Evolutionary conservation across 2,329 filamentous ascomycete species (phyloP).

Genomic region (Parastagonospora avenae): DNA sequence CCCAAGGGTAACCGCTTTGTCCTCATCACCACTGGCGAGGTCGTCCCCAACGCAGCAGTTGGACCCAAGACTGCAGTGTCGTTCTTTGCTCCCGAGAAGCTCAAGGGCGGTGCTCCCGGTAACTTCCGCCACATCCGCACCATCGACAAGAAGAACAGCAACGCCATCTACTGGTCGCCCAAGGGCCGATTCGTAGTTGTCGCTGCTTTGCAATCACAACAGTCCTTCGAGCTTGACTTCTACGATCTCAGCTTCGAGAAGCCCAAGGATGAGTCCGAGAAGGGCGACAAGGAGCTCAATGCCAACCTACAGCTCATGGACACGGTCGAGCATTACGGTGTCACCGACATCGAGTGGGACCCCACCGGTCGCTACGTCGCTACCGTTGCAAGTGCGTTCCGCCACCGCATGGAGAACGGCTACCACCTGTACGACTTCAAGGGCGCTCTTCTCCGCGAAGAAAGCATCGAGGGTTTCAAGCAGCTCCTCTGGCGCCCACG

Average conservation of each 20-base stretch:
- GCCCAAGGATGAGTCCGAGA: slow-evolving; percentile 78
- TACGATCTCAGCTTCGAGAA: slow-evolving; percentile 94
- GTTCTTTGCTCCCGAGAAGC: slow-evolving; percentile 97
- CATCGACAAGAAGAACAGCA: slow-evolving; percentile 98
- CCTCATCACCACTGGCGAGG: slow-evolving; percentile 92
- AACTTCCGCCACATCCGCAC: slow-evolving; percentile 98
- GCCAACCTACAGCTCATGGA: slow-evolving; percentile 96
- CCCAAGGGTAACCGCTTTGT: slow-evolving; percentile 97
- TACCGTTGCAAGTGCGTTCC: slow-evolving; percentile 93
- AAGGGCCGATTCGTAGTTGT: slow-evolving; percentile 94
- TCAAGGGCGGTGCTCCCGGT: slow-evolving; percentile 78
- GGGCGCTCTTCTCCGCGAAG: slow-evolving; percentile 85
- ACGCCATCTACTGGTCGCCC: slow-evolving; percentile 98
- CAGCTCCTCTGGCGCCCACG: slow-evolving; percentile 95
- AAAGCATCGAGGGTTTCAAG: slow-evolving; percentile 96
- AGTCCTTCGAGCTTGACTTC: slow-evolving; percentile 96
- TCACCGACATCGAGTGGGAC: slow-evolving; percentile 98
- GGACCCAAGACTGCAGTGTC: slow-evolving; percentile 91
- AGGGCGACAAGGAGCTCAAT: slow-evolving; percentile 89
- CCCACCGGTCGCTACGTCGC: slow-evolving; percentile 93
- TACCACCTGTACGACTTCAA: slow-evolving; percentile 98
- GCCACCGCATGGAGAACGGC: slow-evolving; percentile 97
- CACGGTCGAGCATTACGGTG: slow-evolving; percentile 91
- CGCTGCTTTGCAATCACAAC: slow-evolving; percentile 88
- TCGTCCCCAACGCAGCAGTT: slow-evolving; percentile 76